These are phyloP conservation scores for Suhomyces prunicola DNA, from an alignment of 805 yeast species.

Conservation along the genomic window DNA sequence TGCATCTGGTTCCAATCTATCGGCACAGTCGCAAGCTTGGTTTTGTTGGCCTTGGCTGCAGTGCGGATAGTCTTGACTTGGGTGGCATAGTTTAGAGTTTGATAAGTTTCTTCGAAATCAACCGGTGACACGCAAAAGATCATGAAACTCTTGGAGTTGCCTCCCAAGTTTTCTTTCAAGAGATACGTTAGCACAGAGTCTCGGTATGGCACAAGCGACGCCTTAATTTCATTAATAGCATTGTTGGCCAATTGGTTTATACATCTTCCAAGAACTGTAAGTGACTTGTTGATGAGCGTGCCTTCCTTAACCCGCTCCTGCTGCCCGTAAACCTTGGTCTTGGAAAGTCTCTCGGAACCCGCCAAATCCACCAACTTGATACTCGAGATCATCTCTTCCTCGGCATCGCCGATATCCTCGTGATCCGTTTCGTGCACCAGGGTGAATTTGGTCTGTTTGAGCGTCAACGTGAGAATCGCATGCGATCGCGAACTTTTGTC, in stretches of 20 bases:
- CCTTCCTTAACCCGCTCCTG: constrained; percentile 67
- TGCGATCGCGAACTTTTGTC: constrained; percentile 75
- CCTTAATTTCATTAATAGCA: constrained; percentile 16
- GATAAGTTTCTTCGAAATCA: constrained; percentile 73
- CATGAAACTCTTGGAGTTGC: constrained; percentile 84
- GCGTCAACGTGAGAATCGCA: constrained; percentile 64
- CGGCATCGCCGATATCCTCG: constrained; percentile 33
- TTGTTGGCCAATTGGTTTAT: constrained; percentile 47
- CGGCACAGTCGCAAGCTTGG: constrained; percentile 22
- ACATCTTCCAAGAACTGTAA: constrained; percentile 76
- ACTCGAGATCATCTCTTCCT: constrained; percentile 53
- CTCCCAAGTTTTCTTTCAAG: constrained; percentile 72
- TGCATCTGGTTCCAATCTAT: constrained; percentile 33
- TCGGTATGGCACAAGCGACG: constrained; percentile 59
- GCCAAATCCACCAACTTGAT: constrained; percentile 77
- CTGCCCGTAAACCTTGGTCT: constrained; percentile 58
- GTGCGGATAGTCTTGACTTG: constrained; percentile 70
- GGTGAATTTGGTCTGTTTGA: constrained; percentile 55
- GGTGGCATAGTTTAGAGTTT: constrained; percentile 75
- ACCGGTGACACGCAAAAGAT: constrained; percentile 83
- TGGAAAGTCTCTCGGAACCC: constrained; percentile 69
- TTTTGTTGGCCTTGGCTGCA: constrained; percentile 47
- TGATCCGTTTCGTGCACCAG: constrained; percentile 3
- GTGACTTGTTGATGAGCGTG: constrained; percentile 69
- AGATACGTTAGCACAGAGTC: constrained; percentile 77